Evolutionary conservation across 192 early-diverging fungal genomes (phyloP).

Genomic region (Gorgonomyces haynaldii): DNA sequence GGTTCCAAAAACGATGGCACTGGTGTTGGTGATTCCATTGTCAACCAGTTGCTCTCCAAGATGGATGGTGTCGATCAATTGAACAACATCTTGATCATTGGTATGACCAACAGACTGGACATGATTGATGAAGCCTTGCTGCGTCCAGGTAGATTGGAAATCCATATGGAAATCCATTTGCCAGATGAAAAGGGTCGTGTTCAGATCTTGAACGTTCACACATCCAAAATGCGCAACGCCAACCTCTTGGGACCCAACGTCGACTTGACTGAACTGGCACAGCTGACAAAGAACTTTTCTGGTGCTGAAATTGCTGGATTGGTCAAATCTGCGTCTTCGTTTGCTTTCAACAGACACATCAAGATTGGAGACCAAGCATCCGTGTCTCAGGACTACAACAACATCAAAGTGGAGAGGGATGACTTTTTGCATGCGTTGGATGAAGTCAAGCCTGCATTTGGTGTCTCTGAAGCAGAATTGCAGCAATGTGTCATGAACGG

Average conservation of each 20-base stretch:
- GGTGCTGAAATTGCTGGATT: conserved; percentile 95
- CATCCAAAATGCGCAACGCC: conserved; percentile 70
- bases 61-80: conserved; percentile 99
- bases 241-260: conserved; percentile 73
- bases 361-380: conserved; percentile 75
- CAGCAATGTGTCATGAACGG: conserved; percentile 72
- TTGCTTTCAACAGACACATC: conserved; percentile 92
- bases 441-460: conserved; percentile 90
- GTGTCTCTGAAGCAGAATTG: conserved; percentile 84
- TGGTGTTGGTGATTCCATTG: conserved; percentile 91
- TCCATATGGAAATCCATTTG: conserved; percentile 91
- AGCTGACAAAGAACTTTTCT: conserved; percentile 88
- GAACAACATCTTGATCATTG: conserved; percentile 95
- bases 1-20: conserved; percentile 84
- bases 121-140: conserved; percentile 97
- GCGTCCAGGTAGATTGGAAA: conserved; percentile 88
- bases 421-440: conserved; percentile 85
- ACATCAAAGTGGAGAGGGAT: conserved; percentile 71
- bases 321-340: conserved; percentile 85
- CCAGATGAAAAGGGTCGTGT: conserved; percentile 86
- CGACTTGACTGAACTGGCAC: conserved; percentile 69
- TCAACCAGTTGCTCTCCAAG: conserved; percentile 93
- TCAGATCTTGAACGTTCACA: conserved; percentile 95
- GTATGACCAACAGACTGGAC: conserved; percentile 97
- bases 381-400: conserved; percentile 72